Conservation (phyloP, 163 green algal species). For the Smithsoniella earleae region DNA sequence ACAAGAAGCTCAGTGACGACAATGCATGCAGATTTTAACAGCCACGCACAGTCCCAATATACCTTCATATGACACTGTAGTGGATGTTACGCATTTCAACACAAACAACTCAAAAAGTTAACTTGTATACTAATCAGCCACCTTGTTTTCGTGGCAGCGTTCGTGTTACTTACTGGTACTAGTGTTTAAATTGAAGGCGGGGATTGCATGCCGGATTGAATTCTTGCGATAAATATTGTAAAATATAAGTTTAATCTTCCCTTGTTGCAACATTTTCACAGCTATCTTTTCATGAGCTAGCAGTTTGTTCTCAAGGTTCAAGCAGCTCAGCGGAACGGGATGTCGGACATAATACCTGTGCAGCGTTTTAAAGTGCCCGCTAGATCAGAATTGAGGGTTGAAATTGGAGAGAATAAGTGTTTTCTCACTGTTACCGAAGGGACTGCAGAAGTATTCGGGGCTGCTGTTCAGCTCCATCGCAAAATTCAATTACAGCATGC, state of each 20-base stretch:
- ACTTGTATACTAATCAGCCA: no score
- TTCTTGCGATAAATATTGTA: not conserved
- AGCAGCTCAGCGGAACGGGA: not conserved
- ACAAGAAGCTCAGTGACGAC: no score
- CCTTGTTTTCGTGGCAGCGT: no score
- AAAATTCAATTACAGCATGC: not conserved
- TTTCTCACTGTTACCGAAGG: constrained; percentile 2
- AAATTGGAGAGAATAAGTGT: not conserved
- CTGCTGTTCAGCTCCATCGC: not conserved
- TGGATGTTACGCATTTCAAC: no score
- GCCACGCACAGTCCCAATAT: no score
- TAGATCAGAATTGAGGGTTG: constrained; percentile 7
- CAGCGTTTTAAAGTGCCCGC: not conserved
- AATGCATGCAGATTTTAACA: no score
- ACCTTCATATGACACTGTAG: no score
- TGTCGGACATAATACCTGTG: not conserved
- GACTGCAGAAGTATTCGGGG: constrained; percentile 10
- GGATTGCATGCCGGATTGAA: no score
- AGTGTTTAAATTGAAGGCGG: not conserved
- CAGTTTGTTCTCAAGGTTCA: constrained; percentile 1
- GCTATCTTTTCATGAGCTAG: not conserved
- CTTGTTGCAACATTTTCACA: not conserved
- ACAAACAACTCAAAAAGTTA: no score
- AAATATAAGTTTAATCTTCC: not conserved
- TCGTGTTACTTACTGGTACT: not conserved